These are phyloP conservation scores for Naegleria fowleri DNA, from an alignment of 208 protist species.

Conservation along the genomic window DNA sequence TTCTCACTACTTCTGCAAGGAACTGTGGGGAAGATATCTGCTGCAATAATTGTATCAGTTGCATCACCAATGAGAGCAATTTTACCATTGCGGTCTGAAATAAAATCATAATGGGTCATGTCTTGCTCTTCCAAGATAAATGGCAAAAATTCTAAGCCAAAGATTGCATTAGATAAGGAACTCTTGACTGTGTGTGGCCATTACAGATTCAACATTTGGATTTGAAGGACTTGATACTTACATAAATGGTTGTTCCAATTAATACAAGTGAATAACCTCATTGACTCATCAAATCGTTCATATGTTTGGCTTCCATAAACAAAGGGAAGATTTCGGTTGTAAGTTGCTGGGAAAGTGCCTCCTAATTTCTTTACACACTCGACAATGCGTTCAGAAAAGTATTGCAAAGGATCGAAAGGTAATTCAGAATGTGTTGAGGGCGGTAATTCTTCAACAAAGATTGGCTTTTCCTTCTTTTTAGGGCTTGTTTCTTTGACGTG, in stretches of 20 bases:
- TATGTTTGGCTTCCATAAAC: background rate
- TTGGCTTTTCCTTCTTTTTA: background rate
- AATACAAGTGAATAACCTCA: background rate
- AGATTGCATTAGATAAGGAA: background rate
- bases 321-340: background rate
- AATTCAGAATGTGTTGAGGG: background rate
- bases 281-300: background rate
- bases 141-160: background rate
- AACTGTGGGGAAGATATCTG: background rate
- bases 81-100: background rate
- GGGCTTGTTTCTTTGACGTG: background rate
- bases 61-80: slow-evolving; percentile 1
- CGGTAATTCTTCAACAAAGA: background rate
- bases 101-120: background rate
- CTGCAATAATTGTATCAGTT: background rate
- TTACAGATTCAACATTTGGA: background rate
- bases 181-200: background rate
- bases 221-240: background rate
- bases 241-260: background rate
- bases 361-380: background rate
- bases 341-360: background rate
- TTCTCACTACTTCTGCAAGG: background rate
- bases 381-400: background rate
- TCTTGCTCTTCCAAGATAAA: background rate
- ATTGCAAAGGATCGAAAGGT: background rate